Percentiles rank a stretch among this genome's conserved stretches.
phyloP scores from a whole-genome alignment of 2,329 filamentous ascomycete species.

The Fusarium oligoseptatum region DNA sequence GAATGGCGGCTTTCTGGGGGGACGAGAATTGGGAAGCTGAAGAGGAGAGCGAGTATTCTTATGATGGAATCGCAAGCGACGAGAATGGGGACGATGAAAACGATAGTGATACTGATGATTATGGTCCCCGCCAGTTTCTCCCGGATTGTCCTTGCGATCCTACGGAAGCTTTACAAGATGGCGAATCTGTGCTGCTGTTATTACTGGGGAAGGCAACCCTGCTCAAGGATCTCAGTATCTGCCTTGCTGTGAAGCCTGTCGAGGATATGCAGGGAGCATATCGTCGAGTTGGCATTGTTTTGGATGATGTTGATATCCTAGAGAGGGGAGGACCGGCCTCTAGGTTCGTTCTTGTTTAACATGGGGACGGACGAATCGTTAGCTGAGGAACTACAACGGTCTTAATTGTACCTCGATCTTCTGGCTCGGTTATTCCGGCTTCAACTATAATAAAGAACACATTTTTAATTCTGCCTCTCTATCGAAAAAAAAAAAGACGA shows the following conservation, averaged over 20 bases:
- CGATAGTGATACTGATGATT: not conserved
- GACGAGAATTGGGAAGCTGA: not conserved
- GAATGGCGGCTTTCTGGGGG: not conserved
- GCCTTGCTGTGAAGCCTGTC: not conserved
- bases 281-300: not conserved
- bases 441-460: too few relatives aligned
- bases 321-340: not conserved
- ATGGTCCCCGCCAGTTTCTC: not conserved
- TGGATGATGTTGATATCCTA: not conserved
- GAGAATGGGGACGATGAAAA: not conserved
- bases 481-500: too few relatives aligned
- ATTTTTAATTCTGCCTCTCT: slow-evolving; percentile 6
- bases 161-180: not conserved
- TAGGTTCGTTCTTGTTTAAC: not conserved
- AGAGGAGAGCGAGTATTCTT: not conserved
- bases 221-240: too few relatives aligned
- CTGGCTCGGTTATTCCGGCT: too few relatives aligned
- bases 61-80: not conserved
- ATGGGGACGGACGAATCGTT: not conserved
- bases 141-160: not conserved
- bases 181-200: not conserved
- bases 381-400: too few relatives aligned
- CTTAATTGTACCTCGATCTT: too few relatives aligned
- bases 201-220: not conserved
- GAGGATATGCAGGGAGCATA: not conserved